Evolutionary conservation across 1,139 yeast species (phyloP).

Genomic region (Debaryomyces coudertii): DNA sequence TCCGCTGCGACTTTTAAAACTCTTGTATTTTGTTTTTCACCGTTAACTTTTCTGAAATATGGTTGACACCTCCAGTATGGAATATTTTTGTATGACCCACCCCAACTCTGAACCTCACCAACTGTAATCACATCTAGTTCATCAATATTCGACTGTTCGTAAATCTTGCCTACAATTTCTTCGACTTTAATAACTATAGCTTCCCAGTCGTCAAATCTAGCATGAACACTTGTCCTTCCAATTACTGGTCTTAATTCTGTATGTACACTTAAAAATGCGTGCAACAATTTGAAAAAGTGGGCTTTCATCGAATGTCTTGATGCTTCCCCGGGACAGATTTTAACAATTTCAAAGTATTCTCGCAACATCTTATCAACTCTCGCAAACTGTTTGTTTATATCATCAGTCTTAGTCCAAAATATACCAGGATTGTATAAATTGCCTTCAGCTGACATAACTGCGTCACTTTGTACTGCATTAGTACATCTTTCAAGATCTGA

Average conservation of each 20-base stretch:
- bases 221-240: conserved; percentile 57
- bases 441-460: conserved; percentile 98
- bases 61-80: conserved; percentile 99
- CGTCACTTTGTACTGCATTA: conserved; percentile 71
- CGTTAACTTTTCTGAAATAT: conserved; percentile 83
- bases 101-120: conserved; percentile 69
- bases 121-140: conserved; percentile 53
- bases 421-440: conserved; percentile 92
- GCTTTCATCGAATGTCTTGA: conserved; percentile 86
- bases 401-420: conserved; percentile 60
- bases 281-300: conserved; percentile 84
- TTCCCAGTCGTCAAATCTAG: conserved; percentile 65
- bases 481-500: conserved; percentile 55
- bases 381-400: conserved; percentile 72
- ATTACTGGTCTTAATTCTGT: conserved; percentile 76
- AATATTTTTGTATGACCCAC: conserved; percentile 77
- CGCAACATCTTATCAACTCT: conserved; percentile 81
- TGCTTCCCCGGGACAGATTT: conserved; percentile 67
- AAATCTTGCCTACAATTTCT: conserved; percentile 59
- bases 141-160: conserved; percentile 42
- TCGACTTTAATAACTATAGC: conserved; percentile 71
- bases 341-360: conserved; percentile 87
- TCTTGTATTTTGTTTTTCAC: conserved; percentile 52
- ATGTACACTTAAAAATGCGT: conserved; percentile 74
- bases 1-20: conserved; percentile 46